Conservation (phyloP, 2,329 filamentous ascomycete genomes). For the Immersiporthe knoxdaviesiana region DNA sequence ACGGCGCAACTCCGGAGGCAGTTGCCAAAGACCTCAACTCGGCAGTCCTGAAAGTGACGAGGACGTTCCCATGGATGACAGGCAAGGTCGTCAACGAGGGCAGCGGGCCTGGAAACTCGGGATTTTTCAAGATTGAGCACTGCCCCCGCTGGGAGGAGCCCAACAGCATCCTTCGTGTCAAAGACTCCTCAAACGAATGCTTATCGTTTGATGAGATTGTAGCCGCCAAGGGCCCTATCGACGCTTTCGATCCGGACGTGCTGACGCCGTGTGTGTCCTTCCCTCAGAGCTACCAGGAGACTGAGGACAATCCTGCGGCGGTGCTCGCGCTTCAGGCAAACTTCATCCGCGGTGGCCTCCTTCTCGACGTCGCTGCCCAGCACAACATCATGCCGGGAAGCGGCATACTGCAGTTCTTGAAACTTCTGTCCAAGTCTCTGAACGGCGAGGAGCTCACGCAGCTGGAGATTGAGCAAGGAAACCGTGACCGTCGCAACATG, state of each 20-base stretch:
- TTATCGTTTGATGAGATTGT: constrained; percentile 32
- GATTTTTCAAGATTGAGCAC: constrained; percentile 29
- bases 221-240: constrained; percentile 34
- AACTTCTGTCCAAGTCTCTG: constrained; percentile 31
- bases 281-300: constrained; percentile 34
- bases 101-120: constrained; percentile 20
- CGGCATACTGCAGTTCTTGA: constrained; percentile 34
- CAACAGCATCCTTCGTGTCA: constrained; percentile 31
- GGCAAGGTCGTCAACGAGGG: constrained; percentile 30
- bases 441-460: constrained; percentile 27
- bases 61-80: constrained; percentile 36
- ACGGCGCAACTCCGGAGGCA: not conserved
- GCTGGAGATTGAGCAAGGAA: constrained; percentile 30
- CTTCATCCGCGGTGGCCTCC: constrained; percentile 36
- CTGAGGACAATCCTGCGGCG: constrained; percentile 28
- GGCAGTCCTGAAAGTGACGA: not conserved
- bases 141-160: constrained; percentile 26
- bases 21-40: not conserved
- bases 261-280: constrained; percentile 37
- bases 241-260: constrained; percentile 38
- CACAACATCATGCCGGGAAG: constrained; percentile 39
- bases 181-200: constrained; percentile 30
- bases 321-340: constrained; percentile 34
- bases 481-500: constrained; percentile 32
- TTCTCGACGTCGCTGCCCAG: constrained; percentile 36